phyloP scores from a whole-genome alignment of 768 basidiomycete species.

The Naganishia vaughanmartiniae region DNA sequence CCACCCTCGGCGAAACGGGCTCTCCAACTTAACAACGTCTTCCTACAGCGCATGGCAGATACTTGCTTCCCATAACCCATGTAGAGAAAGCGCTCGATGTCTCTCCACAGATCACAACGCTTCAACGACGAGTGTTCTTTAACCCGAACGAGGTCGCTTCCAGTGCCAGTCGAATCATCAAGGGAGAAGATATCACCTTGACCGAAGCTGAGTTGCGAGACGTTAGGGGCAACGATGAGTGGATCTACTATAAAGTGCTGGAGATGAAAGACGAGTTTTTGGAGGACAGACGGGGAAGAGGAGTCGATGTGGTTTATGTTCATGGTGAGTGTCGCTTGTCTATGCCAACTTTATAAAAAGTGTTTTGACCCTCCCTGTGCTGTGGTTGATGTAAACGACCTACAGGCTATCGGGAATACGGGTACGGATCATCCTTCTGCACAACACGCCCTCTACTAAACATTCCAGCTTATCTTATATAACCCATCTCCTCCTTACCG shows the following conservation, averaged over 20 bases:
- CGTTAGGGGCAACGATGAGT: constrained; percentile 39
- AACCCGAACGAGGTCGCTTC: constrained; percentile 37
- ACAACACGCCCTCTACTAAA: neutral
- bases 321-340: constrained; percentile 49
- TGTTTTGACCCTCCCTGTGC: neutral
- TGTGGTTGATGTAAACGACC: constrained; percentile 31
- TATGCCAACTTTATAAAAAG: neutral
- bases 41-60: constrained; percentile 49
- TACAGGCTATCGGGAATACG: constrained; percentile 45
- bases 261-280: constrained; percentile 38
- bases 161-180: constrained; percentile 42
- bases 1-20: neutral
- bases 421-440: constrained; percentile 29
- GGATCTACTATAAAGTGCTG: constrained; percentile 52
- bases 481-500: neutral
- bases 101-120: constrained; percentile 38
- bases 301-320: constrained; percentile 48
- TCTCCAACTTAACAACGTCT: neutral
- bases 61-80: constrained; percentile 41
- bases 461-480: neutral
- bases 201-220: constrained; percentile 46
- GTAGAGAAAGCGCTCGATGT: constrained; percentile 43
- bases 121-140: constrained; percentile 48
- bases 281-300: constrained; percentile 45
- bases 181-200: constrained; percentile 47